Evolutionary conservation across 148 eudicot genomes (phyloP).

Genomic region (Rhododendron simsii): DNA sequence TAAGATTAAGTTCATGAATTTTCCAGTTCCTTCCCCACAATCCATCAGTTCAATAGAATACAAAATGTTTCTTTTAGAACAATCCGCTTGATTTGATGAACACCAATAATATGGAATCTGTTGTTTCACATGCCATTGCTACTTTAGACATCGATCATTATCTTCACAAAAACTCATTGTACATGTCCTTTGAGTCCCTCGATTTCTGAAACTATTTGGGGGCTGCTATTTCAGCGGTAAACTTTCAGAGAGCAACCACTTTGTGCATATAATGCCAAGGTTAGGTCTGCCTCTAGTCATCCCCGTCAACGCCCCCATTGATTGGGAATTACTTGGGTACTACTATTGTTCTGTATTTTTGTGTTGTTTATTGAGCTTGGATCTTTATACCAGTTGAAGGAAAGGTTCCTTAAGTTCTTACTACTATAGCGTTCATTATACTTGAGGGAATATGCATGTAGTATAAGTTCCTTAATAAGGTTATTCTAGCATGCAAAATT

Average conservation of each 20-base stretch:
- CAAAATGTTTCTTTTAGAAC: neutral
- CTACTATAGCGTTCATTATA: neutral
- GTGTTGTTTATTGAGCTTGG: neutral
- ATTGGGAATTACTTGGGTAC: neutral
- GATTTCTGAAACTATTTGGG: too few relatives aligned
- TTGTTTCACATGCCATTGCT: neutral
- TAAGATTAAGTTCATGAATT: neutral
- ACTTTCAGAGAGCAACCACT: neutral
- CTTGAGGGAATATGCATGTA: neutral
- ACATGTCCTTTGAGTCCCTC: neutral
- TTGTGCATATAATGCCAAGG: neutral
- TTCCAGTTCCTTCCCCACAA: neutral
- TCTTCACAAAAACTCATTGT: neutral
- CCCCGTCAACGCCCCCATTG: too few relatives aligned
- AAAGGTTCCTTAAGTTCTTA: neutral
- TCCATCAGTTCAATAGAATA: neutral
- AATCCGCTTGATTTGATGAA: neutral
- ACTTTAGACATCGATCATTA: neutral
- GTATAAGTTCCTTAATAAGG: neutral
- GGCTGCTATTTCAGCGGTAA: too few relatives aligned
- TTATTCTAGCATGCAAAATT: neutral
- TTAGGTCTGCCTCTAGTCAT: neutral
- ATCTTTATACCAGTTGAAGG: neutral
- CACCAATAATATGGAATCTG: neutral
- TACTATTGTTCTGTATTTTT: neutral